Conservation (phyloP, 1,284 basidiomycete species). For the Phellopilus nigrolimitatus region DNA sequence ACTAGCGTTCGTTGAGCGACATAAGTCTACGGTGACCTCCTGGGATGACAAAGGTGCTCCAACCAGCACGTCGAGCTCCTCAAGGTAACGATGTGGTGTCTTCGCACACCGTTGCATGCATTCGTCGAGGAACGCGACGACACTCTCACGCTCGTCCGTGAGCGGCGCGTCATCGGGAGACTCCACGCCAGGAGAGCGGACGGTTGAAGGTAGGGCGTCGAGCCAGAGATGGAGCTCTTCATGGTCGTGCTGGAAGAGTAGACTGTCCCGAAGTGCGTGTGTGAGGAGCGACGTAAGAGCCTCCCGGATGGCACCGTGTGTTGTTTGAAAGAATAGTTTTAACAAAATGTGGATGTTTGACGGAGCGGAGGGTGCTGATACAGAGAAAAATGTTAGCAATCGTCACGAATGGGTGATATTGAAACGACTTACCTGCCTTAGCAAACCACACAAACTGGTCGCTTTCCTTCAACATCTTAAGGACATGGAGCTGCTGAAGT, state of each 20-base stretch:
- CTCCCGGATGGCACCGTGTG: conserved; percentile 46
- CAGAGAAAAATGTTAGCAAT: conserved; percentile 21
- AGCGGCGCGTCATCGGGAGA: conserved; percentile 50
- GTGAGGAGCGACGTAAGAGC: conserved; percentile 56
- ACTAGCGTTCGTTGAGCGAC: conserved; percentile 40
- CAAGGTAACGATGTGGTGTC: conserved; percentile 85
- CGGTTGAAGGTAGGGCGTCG: conserved; percentile 44
- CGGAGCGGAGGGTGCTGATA: conserved; percentile 42
- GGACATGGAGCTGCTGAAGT: conserved; percentile 72
- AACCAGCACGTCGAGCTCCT: conserved; percentile 47
- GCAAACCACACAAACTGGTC: conserved; percentile 75
- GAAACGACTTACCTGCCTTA: conserved; percentile 53
- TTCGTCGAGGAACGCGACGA: conserved; percentile 80
- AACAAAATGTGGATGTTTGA: conserved; percentile 63
- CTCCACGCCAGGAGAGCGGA: conserved; percentile 33
- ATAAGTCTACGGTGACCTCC: conserved; percentile 11
- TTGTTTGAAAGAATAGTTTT: conserved; percentile 50
- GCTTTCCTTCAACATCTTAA: conserved; percentile 67
- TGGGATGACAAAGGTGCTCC: background rate
- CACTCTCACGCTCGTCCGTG: conserved; percentile 53
- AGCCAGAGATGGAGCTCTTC: conserved; percentile 79
- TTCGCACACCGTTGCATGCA: conserved; percentile 82
- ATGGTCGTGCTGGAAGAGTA: conserved; percentile 80
- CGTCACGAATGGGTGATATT: background rate
- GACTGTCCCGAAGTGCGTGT: conserved; percentile 59